phyloP scores from a whole-genome alignment of 2,329 filamentous ascomycete genomes.

The Sporothrix phasma region DNA sequence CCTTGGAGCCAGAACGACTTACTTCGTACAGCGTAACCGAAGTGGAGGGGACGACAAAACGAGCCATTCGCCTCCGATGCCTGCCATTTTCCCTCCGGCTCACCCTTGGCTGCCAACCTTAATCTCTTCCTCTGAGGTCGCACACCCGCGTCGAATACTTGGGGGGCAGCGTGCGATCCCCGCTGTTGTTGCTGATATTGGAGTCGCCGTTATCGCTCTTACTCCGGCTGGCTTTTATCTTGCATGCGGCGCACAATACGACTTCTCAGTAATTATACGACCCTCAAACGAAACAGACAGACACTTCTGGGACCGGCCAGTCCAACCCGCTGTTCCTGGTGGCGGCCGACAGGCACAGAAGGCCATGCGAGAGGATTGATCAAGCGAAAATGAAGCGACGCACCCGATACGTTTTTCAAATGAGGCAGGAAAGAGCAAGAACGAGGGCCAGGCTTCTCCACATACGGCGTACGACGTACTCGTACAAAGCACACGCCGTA shows the following conservation, averaged over 20 bases:
- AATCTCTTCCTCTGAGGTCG: slow-evolving; percentile 2
- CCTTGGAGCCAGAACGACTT: background rate
- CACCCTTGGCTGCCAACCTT: slow-evolving; percentile 1
- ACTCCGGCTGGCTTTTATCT: background rate
- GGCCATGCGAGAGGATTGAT: background rate
- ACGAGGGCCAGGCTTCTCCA: background rate
- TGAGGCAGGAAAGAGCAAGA: background rate
- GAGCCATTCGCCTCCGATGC: background rate
- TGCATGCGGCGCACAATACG: background rate
- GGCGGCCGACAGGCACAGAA: slow-evolving; percentile 6
- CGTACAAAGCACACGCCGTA: too few species aligned
- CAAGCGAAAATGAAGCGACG: slow-evolving; percentile 7
- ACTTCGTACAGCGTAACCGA: background rate
- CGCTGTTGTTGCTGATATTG: background rate
- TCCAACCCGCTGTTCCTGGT: background rate
- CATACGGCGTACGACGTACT: background rate
- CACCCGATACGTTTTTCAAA: background rate
- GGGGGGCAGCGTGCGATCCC: background rate
- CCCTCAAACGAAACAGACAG: background rate
- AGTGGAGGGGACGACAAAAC: background rate
- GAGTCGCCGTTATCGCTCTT: slow-evolving; percentile 1
- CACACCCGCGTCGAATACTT: background rate
- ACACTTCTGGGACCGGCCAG: background rate
- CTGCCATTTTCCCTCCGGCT: background rate
- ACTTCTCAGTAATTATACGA: background rate